A percentile compares a stretch with the other conserved stretches of the same genome.
phyloP scores from a whole-genome alignment of 345 rosid species.

The Corchorus olitorius region DNA sequence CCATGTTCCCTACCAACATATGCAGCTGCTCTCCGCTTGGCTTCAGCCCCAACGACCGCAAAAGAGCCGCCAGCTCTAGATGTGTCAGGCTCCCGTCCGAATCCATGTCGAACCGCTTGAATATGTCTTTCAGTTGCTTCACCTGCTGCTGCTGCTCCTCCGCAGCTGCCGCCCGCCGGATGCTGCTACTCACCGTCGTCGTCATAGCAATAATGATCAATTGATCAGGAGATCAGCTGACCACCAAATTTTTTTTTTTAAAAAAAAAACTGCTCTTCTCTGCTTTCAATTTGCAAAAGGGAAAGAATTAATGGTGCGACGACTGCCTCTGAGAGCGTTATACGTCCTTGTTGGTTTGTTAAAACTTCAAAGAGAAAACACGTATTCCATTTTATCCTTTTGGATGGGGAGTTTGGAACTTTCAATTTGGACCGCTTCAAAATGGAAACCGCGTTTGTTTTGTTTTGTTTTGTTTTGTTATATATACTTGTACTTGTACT shows the following conservation, averaged over 20 bases:
- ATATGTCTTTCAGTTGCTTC: constrained; percentile 75
- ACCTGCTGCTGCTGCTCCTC: constrained; percentile 50
- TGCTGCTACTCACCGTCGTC: constrained; percentile 27
- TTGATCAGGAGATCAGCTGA: background rate
- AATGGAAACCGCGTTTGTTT: constrained; percentile 7
- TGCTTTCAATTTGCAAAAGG: background rate
- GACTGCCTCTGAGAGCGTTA: background rate
- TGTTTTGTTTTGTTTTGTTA: background rate
- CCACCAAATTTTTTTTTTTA: no score
- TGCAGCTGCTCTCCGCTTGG: constrained; percentile 82
- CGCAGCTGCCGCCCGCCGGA: constrained; percentile 31
- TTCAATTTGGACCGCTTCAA: constrained; percentile 24
- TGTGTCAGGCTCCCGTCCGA: constrained; percentile 78
- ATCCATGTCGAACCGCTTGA: constrained; percentile 91
- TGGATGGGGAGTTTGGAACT: background rate
- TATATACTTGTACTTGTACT: no score
- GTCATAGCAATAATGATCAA: background rate
- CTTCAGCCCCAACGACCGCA: constrained; percentile 83
- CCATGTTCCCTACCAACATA: constrained; percentile 58
- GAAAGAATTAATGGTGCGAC: background rate
- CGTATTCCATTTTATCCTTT: background rate
- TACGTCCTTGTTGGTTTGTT: constrained; percentile 11
- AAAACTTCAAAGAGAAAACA: background rate
- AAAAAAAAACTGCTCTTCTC: no score
- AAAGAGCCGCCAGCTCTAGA: constrained; percentile 88